These are phyloP conservation scores for Leucosporidium scottii DNA, from an alignment of 768 basidiomycete genomes.

Conservation along the genomic window DNA sequence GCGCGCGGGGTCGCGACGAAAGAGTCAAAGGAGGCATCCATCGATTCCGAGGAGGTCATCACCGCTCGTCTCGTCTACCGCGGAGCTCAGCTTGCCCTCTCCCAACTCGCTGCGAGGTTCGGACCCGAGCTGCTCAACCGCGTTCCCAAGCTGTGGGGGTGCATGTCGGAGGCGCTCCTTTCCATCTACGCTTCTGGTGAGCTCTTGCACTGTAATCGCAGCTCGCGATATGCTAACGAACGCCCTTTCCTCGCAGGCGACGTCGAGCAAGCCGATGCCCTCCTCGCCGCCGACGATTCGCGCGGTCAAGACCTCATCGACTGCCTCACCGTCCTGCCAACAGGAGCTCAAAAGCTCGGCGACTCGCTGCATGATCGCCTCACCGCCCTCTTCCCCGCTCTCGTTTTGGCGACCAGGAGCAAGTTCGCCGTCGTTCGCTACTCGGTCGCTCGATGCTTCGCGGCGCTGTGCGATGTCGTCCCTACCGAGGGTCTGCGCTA, in stretches of 20 bases:
- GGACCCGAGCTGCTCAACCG: conserved; percentile 62
- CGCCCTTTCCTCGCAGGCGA: neutral
- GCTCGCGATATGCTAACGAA: neutral
- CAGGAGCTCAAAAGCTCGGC: conserved; percentile 69
- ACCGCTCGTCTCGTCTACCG: conserved; percentile 68
- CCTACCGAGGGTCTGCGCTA: conserved; percentile 76
- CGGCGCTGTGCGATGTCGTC: conserved; percentile 79
- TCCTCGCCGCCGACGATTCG: conserved; percentile 56
- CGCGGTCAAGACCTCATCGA: conserved; percentile 87
- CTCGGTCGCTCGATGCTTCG: conserved; percentile 75
- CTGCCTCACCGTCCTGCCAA: conserved; percentile 79
- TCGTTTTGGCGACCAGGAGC: conserved; percentile 72
- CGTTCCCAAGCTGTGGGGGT: conserved; percentile 93
- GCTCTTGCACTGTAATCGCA: neutral
- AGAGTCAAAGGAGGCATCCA: conserved; percentile 39
- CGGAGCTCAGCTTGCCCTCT: conserved; percentile 77
- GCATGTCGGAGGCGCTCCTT: conserved; percentile 71
- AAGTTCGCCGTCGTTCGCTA: conserved; percentile 84
- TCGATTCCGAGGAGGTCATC: conserved; percentile 52
- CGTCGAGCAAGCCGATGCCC: conserved; percentile 50
- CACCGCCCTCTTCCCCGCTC: conserved; percentile 62
- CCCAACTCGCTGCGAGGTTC: conserved; percentile 67
- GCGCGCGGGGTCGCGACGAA: conserved; percentile 22
- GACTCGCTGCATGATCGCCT: conserved; percentile 63
- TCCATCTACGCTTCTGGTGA: conserved; percentile 61